Evolutionary conservation across 2,329 filamentous ascomycete species (phyloP), one percentile per base, ranked within the genome.

Genomic region (Beauveria brongniartii): DNA sequence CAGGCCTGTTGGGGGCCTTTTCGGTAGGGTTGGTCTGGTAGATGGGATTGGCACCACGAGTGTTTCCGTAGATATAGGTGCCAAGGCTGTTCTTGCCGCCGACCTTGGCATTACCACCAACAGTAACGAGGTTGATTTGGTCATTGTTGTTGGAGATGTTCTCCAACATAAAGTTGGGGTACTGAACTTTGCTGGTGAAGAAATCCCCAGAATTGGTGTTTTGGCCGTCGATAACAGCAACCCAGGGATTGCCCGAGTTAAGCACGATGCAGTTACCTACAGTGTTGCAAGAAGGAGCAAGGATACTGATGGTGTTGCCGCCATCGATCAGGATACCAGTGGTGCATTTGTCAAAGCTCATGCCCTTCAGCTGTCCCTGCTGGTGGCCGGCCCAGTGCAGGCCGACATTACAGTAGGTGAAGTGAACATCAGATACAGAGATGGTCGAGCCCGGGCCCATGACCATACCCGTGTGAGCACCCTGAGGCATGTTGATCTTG

Each of bases 21-120:
- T 71, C 68, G 0, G 66, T 66, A 12, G 70, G 68, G 1, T 70
- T 64, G n/a, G 71, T 73, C 24, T 61, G 58, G 60, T 78, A 78
- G 61, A 72, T 67, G n/a, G 76, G 75, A 63, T 71, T 68, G 41
- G 69, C 68, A 50, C 70, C 72, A 22, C 77, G 73, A 1, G 75
- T 78, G 65, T 78, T 79, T 58, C 67, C 76, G 61, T 72, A 78
- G 4, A 74, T 71, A 61, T 74, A 77, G 14, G 74, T 77, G 26
- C 74, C 64, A n/a, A 78, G 69, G 62, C 76, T 70, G 43, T 64
- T 67, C 43, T 62, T 47, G 34, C 51, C 58, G 34, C 43, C 58
- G 8, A 61, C 43, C 44, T 55, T 55, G 58, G 30, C 51, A 16
- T 5, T 55, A 2, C 51, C 58, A 9, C 1, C 12, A 20, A 51